Percentiles rank a stretch among this genome's conserved stretches.
Conservation (phyloP, 352 stramenopile species). For the Globisporangium paddicum region DNA sequence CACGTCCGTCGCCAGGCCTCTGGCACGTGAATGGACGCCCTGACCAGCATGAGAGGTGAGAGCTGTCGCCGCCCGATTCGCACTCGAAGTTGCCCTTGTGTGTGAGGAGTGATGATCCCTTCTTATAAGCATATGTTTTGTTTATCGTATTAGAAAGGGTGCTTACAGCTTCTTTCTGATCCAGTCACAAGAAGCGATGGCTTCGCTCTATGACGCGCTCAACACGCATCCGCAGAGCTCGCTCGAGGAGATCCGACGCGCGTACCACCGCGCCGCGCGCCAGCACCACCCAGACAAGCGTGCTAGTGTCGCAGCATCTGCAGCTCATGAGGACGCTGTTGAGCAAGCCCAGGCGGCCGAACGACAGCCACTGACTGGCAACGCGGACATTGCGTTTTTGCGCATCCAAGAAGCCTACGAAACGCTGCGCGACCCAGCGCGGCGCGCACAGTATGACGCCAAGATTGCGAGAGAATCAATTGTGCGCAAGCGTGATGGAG, state of each 20-base stretch:
- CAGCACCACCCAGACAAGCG: slow-evolving; percentile 68
- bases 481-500: slow-evolving; percentile 27
- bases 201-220: slow-evolving; percentile 53
- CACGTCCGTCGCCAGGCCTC: background rate
- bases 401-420: slow-evolving; percentile 68
- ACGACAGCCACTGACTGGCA: background rate
- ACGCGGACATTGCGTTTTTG: slow-evolving; percentile 36
- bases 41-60: background rate
- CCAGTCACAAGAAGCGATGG: background rate
- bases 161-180: background rate
- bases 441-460: slow-evolving; percentile 50
- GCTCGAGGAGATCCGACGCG: slow-evolving; percentile 55
- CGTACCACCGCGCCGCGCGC: slow-evolving; percentile 62
- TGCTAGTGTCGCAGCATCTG: too few relatives aligned
- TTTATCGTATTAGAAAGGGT: background rate
- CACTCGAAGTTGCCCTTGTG: background rate
- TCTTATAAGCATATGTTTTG: background rate
- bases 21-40: background rate
- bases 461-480: slow-evolving; percentile 33
- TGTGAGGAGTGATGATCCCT: background rate
- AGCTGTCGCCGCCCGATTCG: background rate
- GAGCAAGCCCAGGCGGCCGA: too few relatives aligned
- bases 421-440: slow-evolving; percentile 37
- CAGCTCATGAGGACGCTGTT: background rate
- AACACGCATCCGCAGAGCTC: slow-evolving; percentile 36